Evolutionary conservation across 1,139 yeast genomes (phyloP).

Genomic region (Pichia sp.): DNA sequence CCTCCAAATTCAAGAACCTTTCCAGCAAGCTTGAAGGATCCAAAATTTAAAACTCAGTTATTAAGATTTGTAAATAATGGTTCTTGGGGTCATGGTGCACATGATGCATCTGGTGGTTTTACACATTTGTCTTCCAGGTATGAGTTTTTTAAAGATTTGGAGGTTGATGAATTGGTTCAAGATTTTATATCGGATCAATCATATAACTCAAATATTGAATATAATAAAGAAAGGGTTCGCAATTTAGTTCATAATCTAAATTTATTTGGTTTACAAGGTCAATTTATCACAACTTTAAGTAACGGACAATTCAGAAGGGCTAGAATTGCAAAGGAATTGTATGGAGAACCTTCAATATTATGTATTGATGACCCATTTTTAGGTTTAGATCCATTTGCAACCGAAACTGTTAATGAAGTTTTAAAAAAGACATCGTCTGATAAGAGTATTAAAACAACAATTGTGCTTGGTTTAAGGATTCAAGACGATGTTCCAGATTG

Average conservation of each 20-base stretch:
- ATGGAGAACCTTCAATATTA: slow-evolving; percentile 57
- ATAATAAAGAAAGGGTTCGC: slow-evolving; percentile 14
- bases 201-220: slow-evolving; percentile 39
- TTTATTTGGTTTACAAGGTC: slow-evolving; percentile 49
- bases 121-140: slow-evolving; percentile 83
- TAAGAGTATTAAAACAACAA: slow-evolving; percentile 31
- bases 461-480: slow-evolving; percentile 67
- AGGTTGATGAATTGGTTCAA: slow-evolving; percentile 70
- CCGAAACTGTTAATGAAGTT: slow-evolving; percentile 51
- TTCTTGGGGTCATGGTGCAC: slow-evolving; percentile 30
- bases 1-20: slow-evolving; percentile 53
- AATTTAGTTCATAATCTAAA: slow-evolving; percentile 37
- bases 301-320: slow-evolving; percentile 94
- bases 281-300: slow-evolving; percentile 83
- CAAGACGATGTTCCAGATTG: slow-evolving; percentile 76
- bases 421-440: slow-evolving; percentile 25
- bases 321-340: slow-evolving; percentile 67
- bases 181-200: slow-evolving; percentile 50
- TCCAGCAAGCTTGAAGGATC: slow-evolving; percentile 37
- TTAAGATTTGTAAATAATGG: slow-evolving; percentile 63
- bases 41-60: slow-evolving; percentile 40
- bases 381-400: slow-evolving; percentile 79
- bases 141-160: slow-evolving; percentile 71
- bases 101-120: slow-evolving; percentile 30
- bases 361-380: slow-evolving; percentile 86